Evolutionary conservation across 768 basidiomycete genomes (phyloP), one percentile per base, ranked within the genome.

Genomic region (Suillus plorans): DNA sequence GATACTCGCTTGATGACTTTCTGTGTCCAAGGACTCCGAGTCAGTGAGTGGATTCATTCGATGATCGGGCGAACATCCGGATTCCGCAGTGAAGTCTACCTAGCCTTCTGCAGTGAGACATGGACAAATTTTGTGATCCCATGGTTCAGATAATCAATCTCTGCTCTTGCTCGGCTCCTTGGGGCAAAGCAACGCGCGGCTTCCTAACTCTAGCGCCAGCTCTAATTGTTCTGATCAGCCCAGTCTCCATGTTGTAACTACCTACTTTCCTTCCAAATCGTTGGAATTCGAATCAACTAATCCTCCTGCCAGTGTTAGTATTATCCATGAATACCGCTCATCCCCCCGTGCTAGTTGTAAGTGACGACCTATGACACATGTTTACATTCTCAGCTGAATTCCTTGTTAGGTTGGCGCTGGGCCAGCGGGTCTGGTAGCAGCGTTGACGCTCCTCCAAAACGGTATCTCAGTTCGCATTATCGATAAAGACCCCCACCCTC

Each of bases 401-500:
- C 18, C 18, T 60, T 42, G 20, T 34, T 34, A 65, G 64, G 61
- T 52, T 22, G 64, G 64, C 14, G 64, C 64, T n/a, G 65, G 65
- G 5, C 65, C 65, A 31, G 41, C n/a, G 5, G 65, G 65, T 18
- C 56, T 66, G 6, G 65, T 66, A 10, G 63, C 65, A 37, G 65
- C 65, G n/a, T 60, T 66, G 62, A 63, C 65, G 20, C 63, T 66
- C 37, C 44, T 68, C 44, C 55, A 59, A 41, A 67, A 67, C 37
- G 66, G 49, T 14, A 66, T 66, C 41, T 52, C 61, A 37, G 67
- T 66, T 45, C 65, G 65, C 39, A 66, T 66, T 47, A 63, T 66
- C 7, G 53, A 64, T 16, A 63, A 66, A 36, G 65, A 66, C 28
- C 65, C 74, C 0, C 56, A 72, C 7, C 76, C 72, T 16, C 74